A percentile compares a stretch with the other conserved stretches of the same genome.
Conservation (phyloP, 495 filamentous ascomycete species). For the Podospora anserina region DNA sequence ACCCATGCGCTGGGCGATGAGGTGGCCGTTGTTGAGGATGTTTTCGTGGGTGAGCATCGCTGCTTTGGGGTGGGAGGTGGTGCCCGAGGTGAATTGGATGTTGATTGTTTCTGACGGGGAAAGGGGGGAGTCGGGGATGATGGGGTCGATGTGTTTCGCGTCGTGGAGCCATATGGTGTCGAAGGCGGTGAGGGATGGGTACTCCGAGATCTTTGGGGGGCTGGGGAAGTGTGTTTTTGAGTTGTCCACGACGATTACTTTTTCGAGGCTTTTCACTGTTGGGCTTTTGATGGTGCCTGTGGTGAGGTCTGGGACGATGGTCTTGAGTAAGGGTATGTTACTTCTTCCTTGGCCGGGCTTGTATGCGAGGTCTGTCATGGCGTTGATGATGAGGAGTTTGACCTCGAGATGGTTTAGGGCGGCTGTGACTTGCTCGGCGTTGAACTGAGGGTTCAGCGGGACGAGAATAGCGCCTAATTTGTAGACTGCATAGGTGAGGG, state of each 20-base stretch:
- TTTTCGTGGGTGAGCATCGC: constrained; percentile 79
- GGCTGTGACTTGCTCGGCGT: constrained; percentile 68
- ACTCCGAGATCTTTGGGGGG: constrained; percentile 28
- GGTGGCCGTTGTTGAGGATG: constrained; percentile 79
- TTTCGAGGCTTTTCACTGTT: constrained; percentile 63
- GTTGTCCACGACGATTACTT: constrained; percentile 80
- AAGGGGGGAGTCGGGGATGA: constrained; percentile 50
- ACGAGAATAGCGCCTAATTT: constrained; percentile 91
- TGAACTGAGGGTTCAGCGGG: constrained; percentile 91
- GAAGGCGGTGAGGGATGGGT: constrained; percentile 50
- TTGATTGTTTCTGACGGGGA: constrained; percentile 73
- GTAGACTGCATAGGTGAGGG: constrained; percentile 81
- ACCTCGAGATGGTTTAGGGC: constrained; percentile 74
- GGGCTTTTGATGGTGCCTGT: constrained; percentile 56
- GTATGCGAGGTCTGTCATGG: constrained; percentile 80
- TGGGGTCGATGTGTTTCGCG: constrained; percentile 35
- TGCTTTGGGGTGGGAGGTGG: constrained; percentile 85
- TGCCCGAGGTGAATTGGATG: constrained; percentile 96
- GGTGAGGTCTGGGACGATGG: constrained; percentile 60
- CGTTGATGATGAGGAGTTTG: constrained; percentile 74
- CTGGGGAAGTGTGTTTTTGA: constrained; percentile 47
- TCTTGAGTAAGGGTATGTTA: constrained; percentile 66
- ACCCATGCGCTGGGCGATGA: constrained; percentile 67
- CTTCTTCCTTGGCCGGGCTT: constrained; percentile 67
- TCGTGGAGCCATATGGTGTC: constrained; percentile 11